Conservation (phyloP, 2,329 filamentous ascomycete genomes). For the Torrubiellomyces zombiae region DNA sequence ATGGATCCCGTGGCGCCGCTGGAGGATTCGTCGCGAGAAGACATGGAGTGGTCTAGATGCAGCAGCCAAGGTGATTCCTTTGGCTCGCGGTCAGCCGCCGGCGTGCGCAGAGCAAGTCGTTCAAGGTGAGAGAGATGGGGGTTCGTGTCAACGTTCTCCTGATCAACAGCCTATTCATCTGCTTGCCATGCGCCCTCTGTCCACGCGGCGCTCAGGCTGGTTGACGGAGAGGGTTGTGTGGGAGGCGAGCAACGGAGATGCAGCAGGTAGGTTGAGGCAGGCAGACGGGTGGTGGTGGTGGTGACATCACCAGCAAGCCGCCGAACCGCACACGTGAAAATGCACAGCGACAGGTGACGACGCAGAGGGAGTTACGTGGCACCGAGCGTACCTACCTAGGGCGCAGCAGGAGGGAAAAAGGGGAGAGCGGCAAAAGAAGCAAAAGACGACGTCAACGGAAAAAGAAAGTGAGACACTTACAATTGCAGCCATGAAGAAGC, state of each 20-base stretch:
- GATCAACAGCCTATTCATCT: not conserved
- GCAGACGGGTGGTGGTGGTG: not conserved
- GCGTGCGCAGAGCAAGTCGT: constrained; percentile 2
- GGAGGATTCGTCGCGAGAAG: constrained; percentile 20
- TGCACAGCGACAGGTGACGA: not conserved
- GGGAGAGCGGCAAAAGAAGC: not conserved
- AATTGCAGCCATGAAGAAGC: constrained; percentile 18
- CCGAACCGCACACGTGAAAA: not conserved
- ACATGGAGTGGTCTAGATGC: constrained; percentile 23
- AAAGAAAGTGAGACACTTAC: constrained; percentile 11
- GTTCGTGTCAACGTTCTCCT: not conserved
- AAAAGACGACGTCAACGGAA: not conserved
- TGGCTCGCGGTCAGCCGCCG: constrained; percentile 3
- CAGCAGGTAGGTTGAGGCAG: no score
- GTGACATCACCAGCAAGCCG: constrained; percentile 1
- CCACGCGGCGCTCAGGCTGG: not conserved
- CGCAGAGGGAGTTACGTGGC: constrained; percentile 2
- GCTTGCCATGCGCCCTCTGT: not conserved
- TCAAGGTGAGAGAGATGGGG: not conserved
- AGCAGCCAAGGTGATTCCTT: constrained; percentile 34
- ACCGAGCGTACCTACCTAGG: not conserved
- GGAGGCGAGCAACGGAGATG: no score
- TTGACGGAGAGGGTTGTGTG: no score
- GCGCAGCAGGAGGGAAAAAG: not conserved
- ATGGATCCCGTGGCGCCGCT: constrained; percentile 17